Evolutionary conservation across 2,329 filamentous ascomycete species (phyloP).

Genomic region (Ceratocystiopsis minuta): DNA sequence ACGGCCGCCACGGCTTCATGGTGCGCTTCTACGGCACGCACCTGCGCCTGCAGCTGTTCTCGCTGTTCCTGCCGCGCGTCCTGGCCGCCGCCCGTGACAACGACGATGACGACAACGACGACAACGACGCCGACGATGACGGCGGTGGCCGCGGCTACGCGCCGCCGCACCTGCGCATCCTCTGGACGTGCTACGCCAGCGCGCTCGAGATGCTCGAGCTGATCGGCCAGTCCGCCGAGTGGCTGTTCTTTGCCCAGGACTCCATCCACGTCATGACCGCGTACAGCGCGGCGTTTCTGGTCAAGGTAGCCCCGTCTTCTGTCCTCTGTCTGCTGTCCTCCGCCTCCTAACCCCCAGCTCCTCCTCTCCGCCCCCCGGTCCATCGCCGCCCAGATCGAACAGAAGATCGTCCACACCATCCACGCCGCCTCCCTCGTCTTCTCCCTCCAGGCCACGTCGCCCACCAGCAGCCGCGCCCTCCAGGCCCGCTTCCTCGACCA

Average conservation of each 20-base stretch:
- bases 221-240: constrained; percentile 14
- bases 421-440: constrained; percentile 18
- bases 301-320: too few relatives aligned
- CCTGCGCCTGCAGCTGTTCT: constrained; percentile 19
- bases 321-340: too few relatives aligned
- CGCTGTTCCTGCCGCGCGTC: constrained; percentile 14
- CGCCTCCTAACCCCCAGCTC: too few relatives aligned
- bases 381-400: too few relatives aligned
- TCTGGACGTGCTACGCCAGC: constrained; percentile 16
- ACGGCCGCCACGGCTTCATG: constrained; percentile 18
- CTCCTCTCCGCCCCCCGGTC: not conserved
- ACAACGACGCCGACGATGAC: too few relatives aligned
- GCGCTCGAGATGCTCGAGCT: constrained; percentile 15
- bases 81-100: too few relatives aligned
- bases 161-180: constrained; percentile 14
- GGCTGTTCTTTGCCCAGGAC: constrained; percentile 15
- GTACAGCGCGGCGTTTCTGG: too few relatives aligned
- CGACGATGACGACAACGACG: too few relatives aligned
- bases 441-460: constrained; percentile 13
- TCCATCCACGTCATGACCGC: too few relatives aligned
- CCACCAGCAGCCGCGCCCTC: constrained; percentile 14
- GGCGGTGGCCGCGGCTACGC: constrained; percentile 1
- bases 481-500: constrained; percentile 16
- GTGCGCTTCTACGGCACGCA: constrained; percentile 22
- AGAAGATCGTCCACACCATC: constrained; percentile 2